These are phyloP conservation scores for Chalciporus pseudorubinellus DNA, from an alignment of 768 basidiomycete genomes.

Conservation along the genomic window DNA sequence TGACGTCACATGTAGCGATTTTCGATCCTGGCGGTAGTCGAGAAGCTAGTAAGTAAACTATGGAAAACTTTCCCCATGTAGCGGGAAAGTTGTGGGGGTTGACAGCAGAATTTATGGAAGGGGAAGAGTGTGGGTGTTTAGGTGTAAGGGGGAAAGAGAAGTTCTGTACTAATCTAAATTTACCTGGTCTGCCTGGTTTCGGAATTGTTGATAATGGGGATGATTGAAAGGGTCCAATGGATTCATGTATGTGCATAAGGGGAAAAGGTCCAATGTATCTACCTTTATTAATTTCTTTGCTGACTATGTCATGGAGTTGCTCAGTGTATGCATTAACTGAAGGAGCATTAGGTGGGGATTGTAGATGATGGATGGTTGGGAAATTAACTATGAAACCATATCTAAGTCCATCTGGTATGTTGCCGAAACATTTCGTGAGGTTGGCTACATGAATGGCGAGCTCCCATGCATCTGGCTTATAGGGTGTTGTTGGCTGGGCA, in stretches of 20 bases:
- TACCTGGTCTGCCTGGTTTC: constrained; percentile 31
- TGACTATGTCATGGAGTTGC: constrained; percentile 18
- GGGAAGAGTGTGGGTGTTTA: constrained; percentile 28
- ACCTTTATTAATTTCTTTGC: constrained; percentile 21
- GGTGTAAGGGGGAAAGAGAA: constrained; percentile 30
- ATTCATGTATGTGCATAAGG: constrained; percentile 1
- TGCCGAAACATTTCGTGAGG: fast-evolving
- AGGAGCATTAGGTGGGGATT: not conserved
- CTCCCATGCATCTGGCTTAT: not conserved
- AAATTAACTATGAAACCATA: not conserved
- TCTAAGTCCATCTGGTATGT: not conserved
- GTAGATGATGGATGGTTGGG: not conserved
- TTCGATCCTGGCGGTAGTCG: too few relatives aligned
- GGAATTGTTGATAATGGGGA: constrained; percentile 38
- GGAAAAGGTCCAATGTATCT: constrained; percentile 36
- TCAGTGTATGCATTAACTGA: constrained; percentile 13
- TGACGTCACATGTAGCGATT: too few relatives aligned
- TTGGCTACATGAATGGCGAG: fast-evolving
- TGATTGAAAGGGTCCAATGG: constrained; percentile 39
- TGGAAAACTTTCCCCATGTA: constrained; percentile 32
- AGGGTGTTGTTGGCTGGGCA: not conserved
- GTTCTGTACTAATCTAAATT: constrained; percentile 26
- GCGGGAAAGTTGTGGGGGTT: constrained; percentile 35
- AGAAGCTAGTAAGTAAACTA: not conserved
- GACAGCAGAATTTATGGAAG: constrained; percentile 20